Evolutionary conservation across 2,329 filamentous ascomycete species (phyloP), one percentile per base, ranked within the genome.

Genomic region (Apiospora rasikravindrae): DNA sequence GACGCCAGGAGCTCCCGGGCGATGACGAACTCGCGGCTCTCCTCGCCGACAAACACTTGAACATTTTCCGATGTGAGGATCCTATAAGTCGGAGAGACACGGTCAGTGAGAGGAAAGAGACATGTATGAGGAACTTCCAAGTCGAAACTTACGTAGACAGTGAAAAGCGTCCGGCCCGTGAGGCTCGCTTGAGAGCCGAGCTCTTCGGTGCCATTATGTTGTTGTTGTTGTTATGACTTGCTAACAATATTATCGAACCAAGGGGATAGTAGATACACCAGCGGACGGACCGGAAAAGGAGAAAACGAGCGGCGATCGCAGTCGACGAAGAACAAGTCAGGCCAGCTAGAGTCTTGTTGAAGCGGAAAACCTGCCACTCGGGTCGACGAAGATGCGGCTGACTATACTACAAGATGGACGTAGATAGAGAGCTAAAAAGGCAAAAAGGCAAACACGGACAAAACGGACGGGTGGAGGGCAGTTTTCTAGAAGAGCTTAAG

Each of bases 11-110:
- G 75, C 61, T 77, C 75, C 69, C 77, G 78, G 53, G 81, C 74
- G 19, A 82, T 76, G 61, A 76, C 67, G 70, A 81, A 81, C 53
- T 78, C 77, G 29, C 75, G 69, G 61, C 76, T 69, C 44, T 77
- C 75, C 14, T 76, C 71, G 2, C 81, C 81, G 51, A 82, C 79
- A 29, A 81, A 51, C 29, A 83, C 73, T 33, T 77, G 79, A 49
- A 81, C 77, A 33, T 73, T 75, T 53, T 78, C 76, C 45, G 77
- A 74, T 5, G 75, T 64, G 57, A 64, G 57, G 6, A 64, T 13
- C 13, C 57, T 64, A 37, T n/a, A 40, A n/a, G 57, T n/a, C 26
- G 51, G 19, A 6, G 19, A 40, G 33, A 14, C 57, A 40, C 4
- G 10, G 33, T 64, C 22, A 64, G 57, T n/a, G 8, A 64, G 22